phyloP scores from a whole-genome alignment of 2,329 filamentous ascomycete species.

The Dothistroma pini region DNA sequence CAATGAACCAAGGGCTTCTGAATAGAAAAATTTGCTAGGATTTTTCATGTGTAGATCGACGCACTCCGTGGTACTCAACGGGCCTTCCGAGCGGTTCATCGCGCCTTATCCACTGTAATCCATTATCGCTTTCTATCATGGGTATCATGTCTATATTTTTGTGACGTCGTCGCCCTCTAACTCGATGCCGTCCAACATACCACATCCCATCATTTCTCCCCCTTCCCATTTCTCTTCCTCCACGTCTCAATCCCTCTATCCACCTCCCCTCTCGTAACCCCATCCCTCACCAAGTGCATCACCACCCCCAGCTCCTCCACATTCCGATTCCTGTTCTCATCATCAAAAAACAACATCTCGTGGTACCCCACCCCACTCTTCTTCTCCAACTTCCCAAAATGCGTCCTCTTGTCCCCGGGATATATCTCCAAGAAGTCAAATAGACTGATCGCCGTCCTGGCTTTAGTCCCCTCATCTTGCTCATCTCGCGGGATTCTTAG shows the following conservation, averaged over 20 bases:
- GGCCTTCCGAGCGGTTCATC: too few species aligned
- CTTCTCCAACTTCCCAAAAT: slow-evolving; percentile 72
- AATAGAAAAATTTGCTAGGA: too few species aligned
- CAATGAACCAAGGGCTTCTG: too few species aligned
- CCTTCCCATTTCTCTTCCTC: slow-evolving; percentile 64
- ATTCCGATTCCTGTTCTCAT: slow-evolving; percentile 81
- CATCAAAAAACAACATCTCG: slow-evolving; percentile 95
- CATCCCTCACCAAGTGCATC: slow-evolving; percentile 78
- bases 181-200: not conserved
- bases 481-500: slow-evolving; percentile 61
- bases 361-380: slow-evolving; percentile 67
- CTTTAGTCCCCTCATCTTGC: slow-evolving; percentile 4
- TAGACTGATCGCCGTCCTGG: slow-evolving; percentile 40
- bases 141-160: not conserved
- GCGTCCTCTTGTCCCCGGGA: slow-evolving; percentile 77
- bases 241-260: slow-evolving; percentile 77
- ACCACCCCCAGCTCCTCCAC: slow-evolving; percentile 76
- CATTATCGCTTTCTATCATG: not conserved
- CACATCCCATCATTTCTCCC: slow-evolving; percentile 12
- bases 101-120: too few species aligned
- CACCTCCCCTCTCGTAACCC: slow-evolving; percentile 71
- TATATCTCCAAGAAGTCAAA: slow-evolving; percentile 54
- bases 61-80: too few species aligned
- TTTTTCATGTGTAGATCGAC: too few species aligned
- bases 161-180: not conserved